Evolutionary conservation across 2,329 filamentous ascomycete genomes (phyloP), one percentile per base, ranked within the genome.

Genomic region (Aureobasidium sp.): DNA sequence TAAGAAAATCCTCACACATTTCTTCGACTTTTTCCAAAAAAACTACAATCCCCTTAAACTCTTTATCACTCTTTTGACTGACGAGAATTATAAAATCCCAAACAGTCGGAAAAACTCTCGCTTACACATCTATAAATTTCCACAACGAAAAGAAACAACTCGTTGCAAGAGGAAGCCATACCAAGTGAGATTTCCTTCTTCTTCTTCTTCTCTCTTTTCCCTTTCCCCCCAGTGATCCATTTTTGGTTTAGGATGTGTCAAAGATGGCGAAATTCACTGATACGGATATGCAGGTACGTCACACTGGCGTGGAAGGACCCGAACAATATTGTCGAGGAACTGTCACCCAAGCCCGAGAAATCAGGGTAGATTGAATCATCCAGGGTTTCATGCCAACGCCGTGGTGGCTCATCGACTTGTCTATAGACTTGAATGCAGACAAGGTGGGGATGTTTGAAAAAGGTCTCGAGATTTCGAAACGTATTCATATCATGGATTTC

Each of bases 121-220:
- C 81, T 6, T 85, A 75, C 61, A 85, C 82, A 0, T 78, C 72
- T 3, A 80, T 85, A 58, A 73, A 72, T 42, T 85, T 86, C 64
- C 73, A 69, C 55, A 84, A 85, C 59, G 68, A 63, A 14, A 77
- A 79, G 54, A 73, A 80, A 42, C 75, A 84, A 47, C 56, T 84
- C 7, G 77, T 85, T 51, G 82, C 82, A 2, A 71, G 82, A 55
- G 82, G 82, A 3, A 85, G 82, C 60, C 82, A 86, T 66, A 85
- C 82, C 2, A 86, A 86, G 73, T 81, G 64, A 62, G 62, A 61
- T n/a, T 17, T 41, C 32, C 4, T 21, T 8, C 16, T 7, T 6
- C 19, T 4, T 21, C 4, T 22, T 19, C 17, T 29, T 24, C 39
- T 7, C 11, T 17, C n/a, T 17, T n/a, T 4, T 3, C 4, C 38